Percentiles rank a stretch among this genome's conserved stretches.
These are phyloP conservation scores for Ceratopteris richardii DNA, from an alignment of 75 land plant species.

Conservation along the genomic window DNA sequence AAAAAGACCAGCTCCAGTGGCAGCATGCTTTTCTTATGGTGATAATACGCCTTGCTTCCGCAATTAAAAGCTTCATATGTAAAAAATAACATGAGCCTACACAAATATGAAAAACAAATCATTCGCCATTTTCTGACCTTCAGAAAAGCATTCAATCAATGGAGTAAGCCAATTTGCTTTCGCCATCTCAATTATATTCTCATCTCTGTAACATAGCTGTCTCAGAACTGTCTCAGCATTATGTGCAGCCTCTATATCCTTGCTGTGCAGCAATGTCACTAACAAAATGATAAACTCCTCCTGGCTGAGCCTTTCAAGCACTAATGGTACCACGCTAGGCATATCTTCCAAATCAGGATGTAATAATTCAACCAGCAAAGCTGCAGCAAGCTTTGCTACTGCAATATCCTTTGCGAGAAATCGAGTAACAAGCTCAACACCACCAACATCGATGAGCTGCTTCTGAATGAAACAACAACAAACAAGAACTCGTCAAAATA, in stretches of 20 bases:
- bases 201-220: conserved; percentile 32
- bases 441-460: conserved; percentile 30
- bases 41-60: no score
- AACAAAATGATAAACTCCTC: conserved; percentile 33
- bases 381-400: conserved; percentile 33
- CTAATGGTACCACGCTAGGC: background rate
- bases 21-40: no score
- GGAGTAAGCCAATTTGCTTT: conserved; percentile 37
- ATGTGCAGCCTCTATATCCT: conserved; percentile 33
- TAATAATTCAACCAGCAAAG: conserved; percentile 36
- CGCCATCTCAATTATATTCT: conserved; percentile 39
- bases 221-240: conserved; percentile 29
- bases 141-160: conserved; percentile 27
- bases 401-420: conserved; percentile 32
- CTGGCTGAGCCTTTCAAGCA: conserved; percentile 24
- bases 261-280: conserved; percentile 23
- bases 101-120: no score
- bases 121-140: no score
- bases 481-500: background rate
- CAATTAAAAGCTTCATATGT: no score
- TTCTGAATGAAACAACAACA: conserved; percentile 3
- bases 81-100: no score
- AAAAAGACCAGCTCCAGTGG: no score
- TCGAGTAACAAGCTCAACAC: conserved; percentile 33
- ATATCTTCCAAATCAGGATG: conserved; percentile 19